These are phyloP conservation scores for Terfezia claveryi DNA, from an alignment of 495 filamentous ascomycete genomes.

Conservation along the genomic window DNA sequence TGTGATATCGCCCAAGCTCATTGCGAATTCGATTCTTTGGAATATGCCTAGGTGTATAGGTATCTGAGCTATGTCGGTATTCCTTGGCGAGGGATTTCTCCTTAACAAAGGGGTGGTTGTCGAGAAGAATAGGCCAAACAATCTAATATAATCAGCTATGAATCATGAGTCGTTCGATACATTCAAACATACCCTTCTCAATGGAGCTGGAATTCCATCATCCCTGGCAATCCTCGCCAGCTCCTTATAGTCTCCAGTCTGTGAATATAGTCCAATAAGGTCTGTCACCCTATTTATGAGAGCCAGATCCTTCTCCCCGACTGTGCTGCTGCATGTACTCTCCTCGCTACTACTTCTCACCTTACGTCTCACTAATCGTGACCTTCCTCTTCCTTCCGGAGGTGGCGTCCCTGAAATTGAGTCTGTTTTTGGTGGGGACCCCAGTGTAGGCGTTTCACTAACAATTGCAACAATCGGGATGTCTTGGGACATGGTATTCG, in stretches of 20 bases:
- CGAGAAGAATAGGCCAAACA: slow-evolving; percentile 12
- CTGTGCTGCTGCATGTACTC: slow-evolving; percentile 7
- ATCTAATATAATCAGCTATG: slow-evolving; percentile 2
- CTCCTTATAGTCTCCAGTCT: slow-evolving; percentile 3
- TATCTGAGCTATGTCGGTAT: slow-evolving; percentile 7
- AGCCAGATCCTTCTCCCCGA: slow-evolving; percentile 3
- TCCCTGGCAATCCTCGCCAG: slow-evolving; percentile 7
- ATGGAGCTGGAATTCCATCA: slow-evolving; percentile 6
- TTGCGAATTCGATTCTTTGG: slow-evolving; percentile 9
- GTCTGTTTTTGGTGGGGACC: neutral
- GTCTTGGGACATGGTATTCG: neutral
- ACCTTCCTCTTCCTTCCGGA: neutral
- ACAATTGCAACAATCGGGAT: neutral
- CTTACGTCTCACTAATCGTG: neutral
- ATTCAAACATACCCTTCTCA: slow-evolving; percentile 8
- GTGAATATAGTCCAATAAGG: slow-evolving; percentile 2
- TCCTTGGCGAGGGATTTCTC: slow-evolving; percentile 14
- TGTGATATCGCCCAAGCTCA: slow-evolving; percentile 12
- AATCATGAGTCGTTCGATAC: neutral
- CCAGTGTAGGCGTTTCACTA: neutral
- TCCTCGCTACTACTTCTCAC: slow-evolving; percentile 9
- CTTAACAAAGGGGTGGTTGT: slow-evolving; percentile 10
- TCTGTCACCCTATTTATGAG: neutral
- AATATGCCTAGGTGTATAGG: slow-evolving; percentile 6
- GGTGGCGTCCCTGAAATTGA: neutral